Conservation (phyloP, 129 eudicot species). For the Rutidosis leptorrhynchoides region DNA sequence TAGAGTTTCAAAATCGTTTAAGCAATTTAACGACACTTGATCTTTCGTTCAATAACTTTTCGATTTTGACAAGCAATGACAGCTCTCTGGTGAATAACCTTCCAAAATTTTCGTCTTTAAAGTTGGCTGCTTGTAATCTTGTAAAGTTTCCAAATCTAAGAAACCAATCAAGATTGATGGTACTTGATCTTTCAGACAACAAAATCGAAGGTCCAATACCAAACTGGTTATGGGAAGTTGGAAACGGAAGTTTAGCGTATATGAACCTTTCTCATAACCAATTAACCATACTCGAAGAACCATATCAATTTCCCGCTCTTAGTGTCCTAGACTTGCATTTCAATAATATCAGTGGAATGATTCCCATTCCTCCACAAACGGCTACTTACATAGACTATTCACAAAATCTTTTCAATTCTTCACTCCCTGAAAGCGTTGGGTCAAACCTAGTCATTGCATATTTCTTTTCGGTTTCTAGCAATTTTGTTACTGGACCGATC, state of each 20-base stretch:
- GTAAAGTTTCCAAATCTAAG: conserved; percentile 38
- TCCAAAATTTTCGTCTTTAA: conserved; percentile 44
- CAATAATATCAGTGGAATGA: conserved; percentile 43
- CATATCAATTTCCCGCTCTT: conserved; percentile 18
- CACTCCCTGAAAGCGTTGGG: conserved; percentile 40
- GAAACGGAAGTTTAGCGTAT: conserved; percentile 19
- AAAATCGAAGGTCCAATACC: conserved; percentile 59
- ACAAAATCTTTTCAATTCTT: conserved; percentile 43
- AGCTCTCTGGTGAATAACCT: conserved; percentile 7
- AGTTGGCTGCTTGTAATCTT: conserved; percentile 66
- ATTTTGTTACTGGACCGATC: conserved; percentile 44
- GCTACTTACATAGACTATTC: conserved; percentile 56
- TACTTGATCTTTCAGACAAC: conserved; percentile 68
- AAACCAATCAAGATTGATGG: conserved; percentile 38
- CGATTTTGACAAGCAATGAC: conserved; percentile 19
- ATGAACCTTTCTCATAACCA: conserved; percentile 61
- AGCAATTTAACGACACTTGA: conserved; percentile 49
- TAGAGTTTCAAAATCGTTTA: conserved; percentile 31
- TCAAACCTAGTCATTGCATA: conserved; percentile 2
- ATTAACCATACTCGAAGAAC: conserved; percentile 33
- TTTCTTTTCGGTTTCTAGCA: conserved; percentile 55
- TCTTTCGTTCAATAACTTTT: conserved; percentile 58
- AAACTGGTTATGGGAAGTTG: conserved; percentile 55
- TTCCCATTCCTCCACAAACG: conserved; percentile 41
- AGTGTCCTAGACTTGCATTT: conserved; percentile 52